phyloP scores from a whole-genome alignment of 2,329 filamentous ascomycete species.

The Paradendryphiella salina region DNA sequence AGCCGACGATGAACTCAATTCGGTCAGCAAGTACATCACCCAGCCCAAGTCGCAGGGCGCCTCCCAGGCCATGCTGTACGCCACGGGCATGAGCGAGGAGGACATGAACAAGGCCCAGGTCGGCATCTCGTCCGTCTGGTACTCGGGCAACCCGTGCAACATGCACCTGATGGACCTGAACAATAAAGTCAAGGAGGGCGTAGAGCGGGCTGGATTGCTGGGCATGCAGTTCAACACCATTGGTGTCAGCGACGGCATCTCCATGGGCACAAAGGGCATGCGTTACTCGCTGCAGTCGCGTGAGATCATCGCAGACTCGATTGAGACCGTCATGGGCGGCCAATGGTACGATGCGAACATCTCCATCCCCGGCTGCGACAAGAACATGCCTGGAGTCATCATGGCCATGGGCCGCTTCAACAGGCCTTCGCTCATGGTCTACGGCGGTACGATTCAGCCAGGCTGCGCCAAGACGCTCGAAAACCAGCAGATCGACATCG shows the following conservation, averaged over 20 bases:
- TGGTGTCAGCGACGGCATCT: slow-evolving; percentile 95
- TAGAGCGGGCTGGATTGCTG: slow-evolving; percentile 75
- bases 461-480: slow-evolving; percentile 75
- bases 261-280: slow-evolving; percentile 98
- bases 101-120: slow-evolving; percentile 98
- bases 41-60: slow-evolving; percentile 98
- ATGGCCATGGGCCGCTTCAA: slow-evolving; percentile 92
- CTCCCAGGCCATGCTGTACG: slow-evolving; percentile 98
- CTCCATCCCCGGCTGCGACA: slow-evolving; percentile 96
- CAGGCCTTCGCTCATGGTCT: slow-evolving; percentile 94
- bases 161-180: slow-evolving; percentile 96
- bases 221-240: slow-evolving; percentile 99
- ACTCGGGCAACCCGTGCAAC: slow-evolving; percentile 97
- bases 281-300: slow-evolving; percentile 90
- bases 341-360: slow-evolving; percentile 99
- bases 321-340: slow-evolving; percentile 98
- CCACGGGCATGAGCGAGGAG: slow-evolving; percentile 80
- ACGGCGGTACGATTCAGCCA: slow-evolving; percentile 90
- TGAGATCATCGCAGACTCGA: slow-evolving; percentile 96
- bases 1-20: slow-evolving; percentile 62
- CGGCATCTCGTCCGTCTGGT: slow-evolving; percentile 98
- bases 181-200: slow-evolving; percentile 72
- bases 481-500: slow-evolving; percentile 81
- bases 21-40: slow-evolving; percentile 80
- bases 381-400: slow-evolving; percentile 81